Percentiles rank a stretch among this genome's conserved stretches.
phyloP scores from a whole-genome alignment of 257 asterid genomes.

The Lycium barbarum region DNA sequence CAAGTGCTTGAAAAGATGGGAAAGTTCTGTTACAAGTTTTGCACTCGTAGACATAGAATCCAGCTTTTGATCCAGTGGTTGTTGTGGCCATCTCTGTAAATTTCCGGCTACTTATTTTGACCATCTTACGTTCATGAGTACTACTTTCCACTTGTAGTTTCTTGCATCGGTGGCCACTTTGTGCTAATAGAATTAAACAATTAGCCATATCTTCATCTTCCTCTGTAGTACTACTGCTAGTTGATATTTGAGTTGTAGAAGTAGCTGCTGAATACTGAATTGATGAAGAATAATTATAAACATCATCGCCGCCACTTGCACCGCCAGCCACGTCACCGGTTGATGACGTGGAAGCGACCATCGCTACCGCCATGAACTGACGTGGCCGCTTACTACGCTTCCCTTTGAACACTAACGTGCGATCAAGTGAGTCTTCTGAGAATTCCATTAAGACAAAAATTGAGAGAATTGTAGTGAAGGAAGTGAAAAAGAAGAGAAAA shows the following conservation, averaged over 20 bases:
- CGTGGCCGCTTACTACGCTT: constrained; percentile 69
- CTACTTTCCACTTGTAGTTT: constrained; percentile 30
- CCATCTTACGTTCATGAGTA: constrained; percentile 37
- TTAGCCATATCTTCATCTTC: constrained; percentile 90
- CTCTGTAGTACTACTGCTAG: constrained; percentile 47
- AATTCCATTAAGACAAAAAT: constrained; percentile 49
- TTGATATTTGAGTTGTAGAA: constrained; percentile 51
- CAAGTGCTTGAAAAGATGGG: constrained; percentile 86
- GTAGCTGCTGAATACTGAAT: constrained; percentile 48
- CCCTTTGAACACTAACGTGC: constrained; percentile 52
- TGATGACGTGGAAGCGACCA: constrained; percentile 54
- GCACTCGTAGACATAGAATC: constrained; percentile 70
- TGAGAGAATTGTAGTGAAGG: neutral
- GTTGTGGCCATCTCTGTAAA: constrained; percentile 53
- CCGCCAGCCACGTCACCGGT: constrained; percentile 45
- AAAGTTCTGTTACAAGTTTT: constrained; percentile 78
- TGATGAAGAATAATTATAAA: constrained; percentile 19
- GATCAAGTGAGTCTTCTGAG: constrained; percentile 53
- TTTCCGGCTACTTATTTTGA: constrained; percentile 48
- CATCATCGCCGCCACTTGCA: constrained; percentile 33
- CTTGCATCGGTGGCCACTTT: constrained; percentile 49
- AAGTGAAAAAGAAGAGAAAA: constrained; percentile 15
- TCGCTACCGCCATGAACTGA: constrained; percentile 35
- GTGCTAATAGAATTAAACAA: constrained; percentile 80
- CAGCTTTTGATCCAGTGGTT: constrained; percentile 44